Percentiles rank a stretch among this genome's conserved stretches.
Conservation (phyloP, 768 basidiomycete genomes). For the Russula virescens region DNA sequence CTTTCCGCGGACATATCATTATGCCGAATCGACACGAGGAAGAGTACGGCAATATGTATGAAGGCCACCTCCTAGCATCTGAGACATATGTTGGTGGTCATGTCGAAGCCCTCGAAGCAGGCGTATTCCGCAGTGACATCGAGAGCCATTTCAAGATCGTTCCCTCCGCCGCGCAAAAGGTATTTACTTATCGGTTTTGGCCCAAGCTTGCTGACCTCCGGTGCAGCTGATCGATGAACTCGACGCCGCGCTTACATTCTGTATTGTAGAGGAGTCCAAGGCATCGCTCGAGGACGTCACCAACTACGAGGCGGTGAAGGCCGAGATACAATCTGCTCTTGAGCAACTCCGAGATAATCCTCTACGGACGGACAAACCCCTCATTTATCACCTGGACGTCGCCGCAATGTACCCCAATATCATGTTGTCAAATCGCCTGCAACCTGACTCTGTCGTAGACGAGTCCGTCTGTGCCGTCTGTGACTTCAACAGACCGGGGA, state of each 20-base stretch:
- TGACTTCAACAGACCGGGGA: slow-evolving; percentile 95
- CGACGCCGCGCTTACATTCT: slow-evolving; percentile 86
- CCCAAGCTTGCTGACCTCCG: slow-evolving; percentile 5
- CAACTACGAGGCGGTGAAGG: slow-evolving; percentile 92
- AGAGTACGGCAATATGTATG: slow-evolving; percentile 82
- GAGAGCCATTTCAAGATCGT: slow-evolving; percentile 91
- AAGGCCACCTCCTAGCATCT: slow-evolving; percentile 93
- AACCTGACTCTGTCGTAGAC: slow-evolving; percentile 96
- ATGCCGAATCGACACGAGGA: slow-evolving; percentile 99
- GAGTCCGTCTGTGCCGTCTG: slow-evolving; percentile 97
- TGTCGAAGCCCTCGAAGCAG: slow-evolving; percentile 96
- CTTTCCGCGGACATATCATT: slow-evolving; percentile 84
- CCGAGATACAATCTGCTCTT: slow-evolving; percentile 66
- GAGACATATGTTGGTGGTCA: slow-evolving; percentile 99
- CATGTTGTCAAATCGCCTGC: slow-evolving; percentile 99
- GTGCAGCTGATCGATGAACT: slow-evolving; percentile 86
- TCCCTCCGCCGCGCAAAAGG: slow-evolving; percentile 80
- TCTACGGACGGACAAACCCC: slow-evolving; percentile 79
- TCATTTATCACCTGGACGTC: slow-evolving; percentile 98
- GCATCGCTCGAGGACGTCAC: slow-evolving; percentile 74
- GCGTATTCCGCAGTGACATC: slow-evolving; percentile 97
- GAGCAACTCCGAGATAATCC: slow-evolving; percentile 91
- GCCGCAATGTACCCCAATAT: slow-evolving; percentile 99
- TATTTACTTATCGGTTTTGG: slow-evolving; percentile 29
- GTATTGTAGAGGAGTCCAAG: slow-evolving; percentile 80